Evolutionary conservation across 208 protist species (phyloP).

Genomic region (Leishmania turanica): DNA sequence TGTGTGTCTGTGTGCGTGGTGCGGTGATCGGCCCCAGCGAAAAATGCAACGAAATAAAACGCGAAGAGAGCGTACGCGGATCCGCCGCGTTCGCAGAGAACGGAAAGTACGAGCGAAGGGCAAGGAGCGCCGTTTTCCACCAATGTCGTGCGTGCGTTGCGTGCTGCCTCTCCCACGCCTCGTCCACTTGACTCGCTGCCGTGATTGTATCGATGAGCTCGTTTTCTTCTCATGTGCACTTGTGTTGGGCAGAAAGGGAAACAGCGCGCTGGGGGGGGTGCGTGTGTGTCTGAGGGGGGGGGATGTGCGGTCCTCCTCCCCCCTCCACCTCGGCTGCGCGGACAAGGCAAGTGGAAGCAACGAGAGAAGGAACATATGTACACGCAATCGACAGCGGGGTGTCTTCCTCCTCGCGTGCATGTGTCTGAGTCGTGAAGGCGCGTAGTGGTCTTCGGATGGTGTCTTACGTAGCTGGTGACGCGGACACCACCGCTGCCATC

Average conservation of each 20-base stretch:
- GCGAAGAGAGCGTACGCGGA: background rate
- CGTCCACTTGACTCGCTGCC: background rate
- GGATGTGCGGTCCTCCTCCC: background rate
- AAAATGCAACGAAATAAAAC: background rate
- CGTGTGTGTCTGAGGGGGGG: no score
- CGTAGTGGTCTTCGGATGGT: background rate
- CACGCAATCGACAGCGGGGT: no score
- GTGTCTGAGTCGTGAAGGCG: background rate
- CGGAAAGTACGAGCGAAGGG: background rate
- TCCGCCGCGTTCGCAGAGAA: background rate
- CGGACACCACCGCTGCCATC: background rate
- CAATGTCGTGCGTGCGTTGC: background rate
- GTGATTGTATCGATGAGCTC: background rate
- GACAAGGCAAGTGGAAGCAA: background rate
- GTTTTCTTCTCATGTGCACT: background rate
- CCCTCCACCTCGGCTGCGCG: background rate
- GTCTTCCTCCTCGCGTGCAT: background rate
- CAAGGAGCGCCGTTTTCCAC: background rate
- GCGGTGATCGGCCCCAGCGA: background rate
- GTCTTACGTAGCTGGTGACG: background rate
- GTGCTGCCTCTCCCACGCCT: background rate
- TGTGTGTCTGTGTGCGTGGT: background rate
- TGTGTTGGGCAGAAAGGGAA: background rate
- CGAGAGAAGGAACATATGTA: background rate
- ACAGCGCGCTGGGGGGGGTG: background rate